Evolutionary conservation across 2,329 filamentous ascomycete species (phyloP).

Genomic region (Alternaria solani): DNA sequence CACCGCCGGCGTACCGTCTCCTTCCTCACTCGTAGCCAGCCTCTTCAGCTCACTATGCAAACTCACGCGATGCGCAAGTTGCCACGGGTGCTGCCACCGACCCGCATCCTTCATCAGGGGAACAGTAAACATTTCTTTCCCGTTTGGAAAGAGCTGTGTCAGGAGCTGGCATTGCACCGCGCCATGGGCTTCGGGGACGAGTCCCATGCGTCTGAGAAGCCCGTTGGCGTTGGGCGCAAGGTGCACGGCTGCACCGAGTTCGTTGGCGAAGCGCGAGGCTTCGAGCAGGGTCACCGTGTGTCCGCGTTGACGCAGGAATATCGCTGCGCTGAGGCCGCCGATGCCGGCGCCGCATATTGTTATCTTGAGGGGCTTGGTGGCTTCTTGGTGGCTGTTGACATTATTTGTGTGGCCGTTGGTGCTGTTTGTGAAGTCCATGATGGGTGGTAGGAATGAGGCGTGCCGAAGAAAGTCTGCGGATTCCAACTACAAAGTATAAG

Average conservation of each 20-base stretch:
- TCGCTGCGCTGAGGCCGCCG: slow-evolving; percentile 62
- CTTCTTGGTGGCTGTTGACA: neutral
- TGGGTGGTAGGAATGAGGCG: neutral
- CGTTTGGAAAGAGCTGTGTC: slow-evolving; percentile 51
- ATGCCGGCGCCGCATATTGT: slow-evolving; percentile 58
- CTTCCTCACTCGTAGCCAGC: slow-evolving; percentile 52
- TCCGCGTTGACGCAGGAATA: slow-evolving; percentile 59
- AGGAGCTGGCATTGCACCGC: slow-evolving; percentile 41
- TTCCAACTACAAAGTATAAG: neutral
- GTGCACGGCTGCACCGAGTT: slow-evolving; percentile 69
- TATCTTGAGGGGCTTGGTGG: slow-evolving; percentile 48
- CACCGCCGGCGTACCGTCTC: slow-evolving; percentile 47
- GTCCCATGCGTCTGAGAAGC: slow-evolving; percentile 58
- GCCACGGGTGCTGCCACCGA: slow-evolving; percentile 63
- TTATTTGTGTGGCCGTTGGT: slow-evolving; percentile 8
- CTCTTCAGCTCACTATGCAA: slow-evolving; percentile 63
- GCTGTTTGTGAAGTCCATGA: slow-evolving; percentile 29
- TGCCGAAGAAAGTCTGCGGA: neutral
- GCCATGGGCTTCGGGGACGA: slow-evolving; percentile 53
- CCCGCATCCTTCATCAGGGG: slow-evolving; percentile 51
- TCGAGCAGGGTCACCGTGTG: slow-evolving; percentile 40
- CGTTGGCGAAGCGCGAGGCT: slow-evolving; percentile 63
- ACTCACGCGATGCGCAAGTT: slow-evolving; percentile 62
- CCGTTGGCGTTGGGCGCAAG: slow-evolving; percentile 69
- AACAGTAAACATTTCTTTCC: slow-evolving; percentile 48